These are phyloP conservation scores for Pestalotiopsis sp. DNA, from an alignment of 2,329 filamentous ascomycete genomes.

Conservation along the genomic window DNA sequence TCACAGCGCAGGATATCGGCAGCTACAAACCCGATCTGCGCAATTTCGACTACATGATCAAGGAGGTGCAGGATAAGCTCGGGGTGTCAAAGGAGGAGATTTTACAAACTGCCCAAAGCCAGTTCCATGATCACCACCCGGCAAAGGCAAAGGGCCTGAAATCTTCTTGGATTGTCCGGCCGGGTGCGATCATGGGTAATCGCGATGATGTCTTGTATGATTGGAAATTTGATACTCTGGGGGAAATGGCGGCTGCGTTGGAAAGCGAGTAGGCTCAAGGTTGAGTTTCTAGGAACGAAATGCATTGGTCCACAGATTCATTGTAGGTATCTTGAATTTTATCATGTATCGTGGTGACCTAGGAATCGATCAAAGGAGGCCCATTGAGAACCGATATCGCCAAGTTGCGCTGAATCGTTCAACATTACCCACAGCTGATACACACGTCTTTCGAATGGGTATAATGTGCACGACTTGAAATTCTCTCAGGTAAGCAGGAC, in stretches of 20 bases:
- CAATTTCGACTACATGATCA: conserved; percentile 70
- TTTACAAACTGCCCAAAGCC: conserved; percentile 64
- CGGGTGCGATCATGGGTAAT: conserved; percentile 41
- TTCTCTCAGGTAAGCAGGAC: too few species aligned
- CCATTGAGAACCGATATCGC: too few species aligned
- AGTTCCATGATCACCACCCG: conserved; percentile 72
- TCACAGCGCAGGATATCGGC: conserved; percentile 73
- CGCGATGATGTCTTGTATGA: conserved; percentile 43
- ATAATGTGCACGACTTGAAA: too few species aligned
- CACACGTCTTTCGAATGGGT: too few species aligned
- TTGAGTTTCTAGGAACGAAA: too few species aligned
- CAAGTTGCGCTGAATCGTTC: too few species aligned
- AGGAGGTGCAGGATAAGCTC: conserved; percentile 55
- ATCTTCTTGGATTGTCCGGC: conserved; percentile 59
- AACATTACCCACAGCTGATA: too few species aligned
- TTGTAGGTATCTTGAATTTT: too few species aligned
- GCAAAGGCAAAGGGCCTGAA: conserved; percentile 61
- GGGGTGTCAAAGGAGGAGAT: conserved; percentile 55
- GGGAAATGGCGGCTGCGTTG: conserved; percentile 62
- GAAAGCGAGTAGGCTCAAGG: conserved; percentile 28
- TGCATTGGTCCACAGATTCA: too few species aligned
- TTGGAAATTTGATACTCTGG: conserved; percentile 62
- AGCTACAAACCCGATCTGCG: conserved; percentile 69
- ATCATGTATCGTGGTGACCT: too few species aligned
- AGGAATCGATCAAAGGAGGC: too few species aligned